Evolutionary conservation across 2,329 filamentous ascomycete species (phyloP), one percentile per base, ranked within the genome.

Genomic region (Aotearoamyces nothofagi): DNA sequence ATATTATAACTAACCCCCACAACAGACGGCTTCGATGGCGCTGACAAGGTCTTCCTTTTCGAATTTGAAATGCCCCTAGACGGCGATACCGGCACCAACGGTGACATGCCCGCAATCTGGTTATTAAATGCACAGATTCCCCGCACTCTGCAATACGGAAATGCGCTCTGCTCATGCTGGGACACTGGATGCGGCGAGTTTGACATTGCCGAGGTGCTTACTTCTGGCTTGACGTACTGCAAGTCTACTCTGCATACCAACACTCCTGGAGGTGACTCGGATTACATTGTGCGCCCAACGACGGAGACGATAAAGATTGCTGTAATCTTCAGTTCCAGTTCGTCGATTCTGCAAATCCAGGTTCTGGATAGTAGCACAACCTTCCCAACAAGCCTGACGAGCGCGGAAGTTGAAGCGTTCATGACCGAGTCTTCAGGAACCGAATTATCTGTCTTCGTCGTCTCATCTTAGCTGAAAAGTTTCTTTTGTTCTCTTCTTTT

Each of bases 101-200:
- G 49, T 23, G 70, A 84, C 52, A 78, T 78, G 64, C 78, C 79
- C 6, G 73, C 78, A 23, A 64, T 77, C 50, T 86, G 80, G 80
- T 57, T 76, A 27, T 66, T 86, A 35, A 86, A 86, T 53, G 72
- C 69, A 11, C 63, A 69, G 35, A 80, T 86, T 36, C 70, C 78
- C 15, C 71, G 72, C 35, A 73, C 75, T 4, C 56, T 65, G 4
- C 78, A 84, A 50, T 84, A 84, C 55, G 62, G 63, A 37, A 54
- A 57, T 26, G 49, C 56, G 5, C 51, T 55, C 3, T 86, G 79
- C 60, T 78, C 69, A 34, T 86, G 80, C 61, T 84, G 78, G 78
- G 53, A 52, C 9, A 60, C 46, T 43, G 71, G 70, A 24, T 84
- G 79, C 47, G 79, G 78, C 41, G 79, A 87, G 55, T 68, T 78